Evolutionary conservation across 2,329 filamentous ascomycete species (phyloP).

Genomic region (Beauveria pseudobassiana): DNA sequence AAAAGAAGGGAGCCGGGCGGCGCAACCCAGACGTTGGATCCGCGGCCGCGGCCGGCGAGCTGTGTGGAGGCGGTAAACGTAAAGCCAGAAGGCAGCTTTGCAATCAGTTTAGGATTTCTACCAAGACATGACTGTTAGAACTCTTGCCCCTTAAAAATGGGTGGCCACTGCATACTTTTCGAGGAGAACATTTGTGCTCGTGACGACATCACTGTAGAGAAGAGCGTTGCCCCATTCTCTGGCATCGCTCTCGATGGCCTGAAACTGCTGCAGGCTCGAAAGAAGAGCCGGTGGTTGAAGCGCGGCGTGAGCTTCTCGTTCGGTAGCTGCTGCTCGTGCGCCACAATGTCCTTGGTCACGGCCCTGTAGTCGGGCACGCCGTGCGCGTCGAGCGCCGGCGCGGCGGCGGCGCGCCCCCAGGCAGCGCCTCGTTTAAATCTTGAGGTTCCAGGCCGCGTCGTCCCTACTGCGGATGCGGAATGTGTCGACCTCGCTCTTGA

Average conservation of each 20-base stretch:
- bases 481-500: conserved; percentile 74
- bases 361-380: conserved; percentile 68
- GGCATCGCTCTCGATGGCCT: conserved; percentile 45
- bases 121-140: conserved; percentile 28
- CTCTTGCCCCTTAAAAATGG: too few species aligned
- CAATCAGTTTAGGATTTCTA: conserved; percentile 71
- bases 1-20: conserved; percentile 82
- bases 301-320: conserved; percentile 67
- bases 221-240: conserved; percentile 68
- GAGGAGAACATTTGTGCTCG: conserved; percentile 86
- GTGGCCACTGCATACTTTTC: conserved; percentile 57
- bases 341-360: conserved; percentile 64
- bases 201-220: conserved; percentile 86
- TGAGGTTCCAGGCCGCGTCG: conserved; percentile 49
- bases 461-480: conserved; percentile 68
- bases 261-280: conserved; percentile 63
- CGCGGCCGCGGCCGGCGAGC: conserved; percentile 79
- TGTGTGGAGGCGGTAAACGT: conserved; percentile 83
- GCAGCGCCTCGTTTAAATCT: conserved; percentile 46
- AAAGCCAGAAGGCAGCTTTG: conserved; percentile 74
- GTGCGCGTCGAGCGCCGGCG: conserved; percentile 31
- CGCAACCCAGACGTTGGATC: conserved; percentile 90
- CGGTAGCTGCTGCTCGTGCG: conserved; percentile 63
- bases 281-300: conserved; percentile 80
- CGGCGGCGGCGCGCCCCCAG: conserved; percentile 16